Conservation (phyloP, 768 basidiomycete species). For the Mycena chlorophos region DNA sequence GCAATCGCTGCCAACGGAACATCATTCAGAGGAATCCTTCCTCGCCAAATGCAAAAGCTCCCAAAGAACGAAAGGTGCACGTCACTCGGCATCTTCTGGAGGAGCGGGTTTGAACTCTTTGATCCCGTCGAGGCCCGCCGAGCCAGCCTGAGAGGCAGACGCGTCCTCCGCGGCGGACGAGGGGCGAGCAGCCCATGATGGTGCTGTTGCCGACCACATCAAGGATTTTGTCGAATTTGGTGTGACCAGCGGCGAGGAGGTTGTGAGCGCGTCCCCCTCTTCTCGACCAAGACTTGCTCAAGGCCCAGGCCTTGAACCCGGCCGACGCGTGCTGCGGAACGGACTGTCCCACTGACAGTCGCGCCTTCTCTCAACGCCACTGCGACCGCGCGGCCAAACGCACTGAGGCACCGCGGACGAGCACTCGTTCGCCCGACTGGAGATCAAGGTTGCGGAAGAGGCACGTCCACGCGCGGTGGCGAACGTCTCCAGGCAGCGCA, state of each 20-base stretch:
- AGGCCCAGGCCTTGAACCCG: constrained; percentile 18
- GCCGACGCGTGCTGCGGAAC: constrained; percentile 13
- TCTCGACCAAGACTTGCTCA: constrained; percentile 15
- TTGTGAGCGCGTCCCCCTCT: constrained; percentile 3
- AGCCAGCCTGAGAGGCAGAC: constrained; percentile 24
- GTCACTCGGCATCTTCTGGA: constrained; percentile 24
- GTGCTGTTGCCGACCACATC: constrained; percentile 26
- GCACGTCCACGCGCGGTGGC: constrained; percentile 26
- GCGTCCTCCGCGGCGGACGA: constrained; percentile 17
- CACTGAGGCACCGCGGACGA: constrained; percentile 25
- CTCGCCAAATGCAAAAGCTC: constrained; percentile 24
- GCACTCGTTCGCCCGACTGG: constrained; percentile 15
- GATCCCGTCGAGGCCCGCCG: constrained; percentile 22
- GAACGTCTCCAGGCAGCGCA: constrained; percentile 26
- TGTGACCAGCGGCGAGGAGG: constrained; percentile 2
- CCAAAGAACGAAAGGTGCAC: constrained; percentile 27
- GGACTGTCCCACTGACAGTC: constrained; percentile 22
- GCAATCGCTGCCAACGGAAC: constrained; percentile 21
- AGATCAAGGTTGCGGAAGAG: constrained; percentile 22
- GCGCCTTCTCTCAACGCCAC: constrained; percentile 21
- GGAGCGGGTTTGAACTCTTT: constrained; percentile 25
- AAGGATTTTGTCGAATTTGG: constrained; percentile 23
- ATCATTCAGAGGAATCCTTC: constrained; percentile 22
- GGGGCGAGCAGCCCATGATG: constrained; percentile 19
- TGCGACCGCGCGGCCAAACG: constrained; percentile 21